phyloP scores from a whole-genome alignment of 176 grass and related monocot species.

The Triticum turgidum region DNA sequence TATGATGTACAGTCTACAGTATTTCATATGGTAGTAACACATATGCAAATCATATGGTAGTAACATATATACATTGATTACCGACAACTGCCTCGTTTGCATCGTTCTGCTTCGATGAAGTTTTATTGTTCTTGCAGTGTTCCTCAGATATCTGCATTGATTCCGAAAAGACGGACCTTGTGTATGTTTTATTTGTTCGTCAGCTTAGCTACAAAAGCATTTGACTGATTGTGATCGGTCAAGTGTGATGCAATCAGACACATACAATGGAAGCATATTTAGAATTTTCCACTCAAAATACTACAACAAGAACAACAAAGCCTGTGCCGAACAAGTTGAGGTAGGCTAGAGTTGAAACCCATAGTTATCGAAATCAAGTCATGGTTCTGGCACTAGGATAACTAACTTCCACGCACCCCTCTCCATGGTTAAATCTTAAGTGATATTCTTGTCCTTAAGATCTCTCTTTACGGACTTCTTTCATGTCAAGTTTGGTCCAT shows the following conservation, averaged over 20 bases:
- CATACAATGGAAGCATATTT: constrained; percentile 17
- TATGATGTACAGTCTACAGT: not conserved
- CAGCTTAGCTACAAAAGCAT: constrained; percentile 76
- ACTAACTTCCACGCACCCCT: too few relatives aligned
- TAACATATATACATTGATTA: constrained; percentile 28
- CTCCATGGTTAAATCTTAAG: too few relatives aligned
- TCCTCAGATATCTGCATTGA: constrained; percentile 70
- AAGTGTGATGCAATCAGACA: constrained; percentile 56
- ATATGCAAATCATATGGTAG: not conserved
- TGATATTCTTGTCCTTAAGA: too few relatives aligned
- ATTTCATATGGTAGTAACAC: not conserved
- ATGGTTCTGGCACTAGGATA: too few relatives aligned
- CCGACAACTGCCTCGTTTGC: not conserved
- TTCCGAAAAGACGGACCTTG: constrained; percentile 87
- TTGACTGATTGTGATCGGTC: constrained; percentile 73
- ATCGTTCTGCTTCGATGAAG: not conserved
- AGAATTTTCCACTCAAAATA: not conserved
- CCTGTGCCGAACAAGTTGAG: too few relatives aligned
- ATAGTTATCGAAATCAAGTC: too few relatives aligned
- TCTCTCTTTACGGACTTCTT: too few relatives aligned
- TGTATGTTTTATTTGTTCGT: constrained; percentile 57
- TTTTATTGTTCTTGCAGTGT: not conserved
- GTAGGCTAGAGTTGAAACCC: too few relatives aligned
- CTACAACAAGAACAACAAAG: too few relatives aligned
- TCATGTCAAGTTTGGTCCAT: too few relatives aligned